phyloP scores from a whole-genome alignment of 2,329 filamentous ascomycete species.

The Fusarium pilosicola region DNA sequence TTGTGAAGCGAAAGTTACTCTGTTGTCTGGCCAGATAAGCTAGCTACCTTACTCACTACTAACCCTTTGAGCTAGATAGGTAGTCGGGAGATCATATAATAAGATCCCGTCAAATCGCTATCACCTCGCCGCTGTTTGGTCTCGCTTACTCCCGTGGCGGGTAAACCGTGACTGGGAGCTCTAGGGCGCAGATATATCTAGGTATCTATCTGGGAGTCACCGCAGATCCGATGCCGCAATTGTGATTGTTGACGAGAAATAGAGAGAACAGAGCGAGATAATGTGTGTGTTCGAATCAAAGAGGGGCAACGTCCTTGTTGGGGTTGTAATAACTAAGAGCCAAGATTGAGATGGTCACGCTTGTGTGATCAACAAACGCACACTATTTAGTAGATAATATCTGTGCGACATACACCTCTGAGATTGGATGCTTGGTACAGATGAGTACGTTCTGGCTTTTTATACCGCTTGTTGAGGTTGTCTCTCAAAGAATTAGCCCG shows the following conservation, averaged over 20 bases:
- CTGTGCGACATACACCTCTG: not conserved
- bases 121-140: not conserved
- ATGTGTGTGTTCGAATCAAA: not conserved
- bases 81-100: conserved; percentile 6
- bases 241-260: conserved; percentile 1
- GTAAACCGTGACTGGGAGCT: not conserved
- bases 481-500: not conserved
- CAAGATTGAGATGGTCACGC: not conserved
- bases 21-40: conserved; percentile 10
- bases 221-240: conserved; percentile 11
- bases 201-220: conserved; percentile 5
- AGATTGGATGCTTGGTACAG: not conserved
- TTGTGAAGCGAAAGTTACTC: conserved; percentile 1
- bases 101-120: not conserved
- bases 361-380: conserved; percentile 3
- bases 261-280: not conserved
- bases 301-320: conserved; percentile 19
- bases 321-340: conserved; percentile 1
- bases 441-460: conserved; percentile 6
- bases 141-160: conserved; percentile 13
- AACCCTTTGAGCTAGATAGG: not conserved
- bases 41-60: not conserved
- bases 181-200: not conserved
- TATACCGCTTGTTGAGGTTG: conserved; percentile 3
- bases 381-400: not conserved